Evolutionary conservation across 345 rosid genomes (phyloP).

Genomic region (Orychophragmus violaceus): DNA sequence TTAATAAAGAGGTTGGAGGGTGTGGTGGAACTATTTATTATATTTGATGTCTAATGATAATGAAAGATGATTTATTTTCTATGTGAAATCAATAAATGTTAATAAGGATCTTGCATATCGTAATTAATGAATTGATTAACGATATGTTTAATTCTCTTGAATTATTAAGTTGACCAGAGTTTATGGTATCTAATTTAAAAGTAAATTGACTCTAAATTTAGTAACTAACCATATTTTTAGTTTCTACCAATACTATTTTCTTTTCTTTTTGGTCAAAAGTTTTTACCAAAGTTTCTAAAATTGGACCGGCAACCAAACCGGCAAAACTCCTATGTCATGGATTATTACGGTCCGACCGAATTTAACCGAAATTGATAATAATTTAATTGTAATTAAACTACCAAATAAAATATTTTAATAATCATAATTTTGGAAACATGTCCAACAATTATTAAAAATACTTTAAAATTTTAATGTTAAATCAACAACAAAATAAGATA

Average conservation of each 20-base stretch:
- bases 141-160: slow-evolving; percentile 12
- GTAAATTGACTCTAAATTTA: neutral
- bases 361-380: too few species aligned
- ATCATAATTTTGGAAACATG: too few species aligned
- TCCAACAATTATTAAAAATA: too few species aligned
- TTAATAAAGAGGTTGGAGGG: slow-evolving; percentile 21
- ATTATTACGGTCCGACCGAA: too few species aligned
- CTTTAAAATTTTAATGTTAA: too few species aligned
- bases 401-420: too few species aligned
- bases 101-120: slow-evolving; percentile 25
- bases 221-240: neutral
- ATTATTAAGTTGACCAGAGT: slow-evolving; percentile 26
- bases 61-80: neutral
- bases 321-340: too few species aligned
- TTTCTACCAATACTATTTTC: neutral
- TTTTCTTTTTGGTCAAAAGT: too few species aligned
- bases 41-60: neutral
- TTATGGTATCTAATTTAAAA: neutral
- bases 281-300: too few species aligned
- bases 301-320: too few species aligned
- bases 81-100: neutral
- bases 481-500: too few species aligned
- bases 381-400: too few species aligned
- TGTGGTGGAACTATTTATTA: slow-evolving; percentile 12
- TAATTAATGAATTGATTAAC: slow-evolving; percentile 9